Evolutionary conservation across 2,329 filamentous ascomycete species (phyloP), one percentile per base, ranked within the genome.

Genomic region (Cladophialophora psammophila): DNA sequence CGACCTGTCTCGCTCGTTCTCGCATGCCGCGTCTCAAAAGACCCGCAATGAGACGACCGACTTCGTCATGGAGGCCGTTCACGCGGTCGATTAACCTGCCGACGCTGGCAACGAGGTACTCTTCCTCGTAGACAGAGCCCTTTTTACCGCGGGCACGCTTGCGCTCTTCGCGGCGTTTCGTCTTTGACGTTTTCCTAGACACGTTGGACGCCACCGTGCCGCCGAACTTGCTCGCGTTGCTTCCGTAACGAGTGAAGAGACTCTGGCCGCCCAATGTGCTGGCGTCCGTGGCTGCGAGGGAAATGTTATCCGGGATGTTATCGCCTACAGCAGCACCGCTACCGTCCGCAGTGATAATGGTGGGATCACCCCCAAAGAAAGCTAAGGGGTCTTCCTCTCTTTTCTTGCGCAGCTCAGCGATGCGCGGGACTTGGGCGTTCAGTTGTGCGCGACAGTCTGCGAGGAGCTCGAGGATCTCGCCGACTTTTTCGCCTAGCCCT

Each of bases 91-190:
- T 87, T 38, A 99, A 84, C 31, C 95, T 85, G 12, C 90, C 87
- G 40, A 98, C 89, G 72, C 90, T 94, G 77, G 94, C 95, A 66
- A 97, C 90, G 5, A 99, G 86, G 78, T 99, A 99, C 79, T 98
- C 95, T 76, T 98, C 94, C 78, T 99, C 95, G 78, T 99, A 99
- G 5, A 99, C 92, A 15, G 92, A 97, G 10, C 95, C 95, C 83
- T 98, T 98, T 78, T 97, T 94, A 31, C 95, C 95, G 7, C 93
- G 85, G 0, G 95, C 95, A 15, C 94, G 88, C 85, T 99, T 99
- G 78, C 96, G 89, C 83, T 99, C 95, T 79, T 99, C 95, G 20
- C 93, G 86, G 31, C 90, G 85, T 60, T 93, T 88, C 76, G 96
- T 97, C 83, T 95, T 96, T 75, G 88, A 91, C 48, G 93, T 97